Conservation (phyloP, 108 stramenopile species). For the Nannochloropsis gaditana region DNA sequence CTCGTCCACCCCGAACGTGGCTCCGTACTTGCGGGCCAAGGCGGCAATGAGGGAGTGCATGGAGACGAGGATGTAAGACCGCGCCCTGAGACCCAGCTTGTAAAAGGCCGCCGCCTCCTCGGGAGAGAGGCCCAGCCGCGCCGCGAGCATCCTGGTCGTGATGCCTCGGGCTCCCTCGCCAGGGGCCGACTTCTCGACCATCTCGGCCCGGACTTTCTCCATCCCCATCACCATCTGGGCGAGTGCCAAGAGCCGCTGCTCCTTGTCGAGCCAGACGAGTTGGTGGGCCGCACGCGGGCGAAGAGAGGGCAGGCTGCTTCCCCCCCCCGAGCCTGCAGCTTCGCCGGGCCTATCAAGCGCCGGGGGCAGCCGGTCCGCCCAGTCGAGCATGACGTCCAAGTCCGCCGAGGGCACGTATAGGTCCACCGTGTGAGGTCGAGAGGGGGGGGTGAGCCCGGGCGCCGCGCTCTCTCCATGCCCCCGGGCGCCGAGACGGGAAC, state of each 20-base stretch:
- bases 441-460: not conserved
- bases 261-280: not conserved
- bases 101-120: not conserved
- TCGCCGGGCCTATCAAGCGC: not conserved
- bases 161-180: not conserved
- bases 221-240: conserved; percentile 10
- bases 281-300: not conserved
- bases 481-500: no score
- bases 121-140: not conserved
- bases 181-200: not conserved
- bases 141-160: not conserved
- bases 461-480: no score
- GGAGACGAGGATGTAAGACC: not conserved
- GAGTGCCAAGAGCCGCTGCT: not conserved
- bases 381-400: not conserved
- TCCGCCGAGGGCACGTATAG: not conserved
- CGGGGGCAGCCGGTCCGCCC: not conserved
- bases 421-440: conserved; percentile 3
- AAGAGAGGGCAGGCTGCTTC: not conserved
- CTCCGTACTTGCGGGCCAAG: not conserved
- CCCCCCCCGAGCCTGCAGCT: not conserved
- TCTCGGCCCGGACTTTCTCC: not conserved
- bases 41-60: not conserved
- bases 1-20: not conserved
- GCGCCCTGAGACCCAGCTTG: not conserved